These are phyloP conservation scores for Hippophae gyantsensis DNA, from an alignment of 306 rosid species.

Conservation along the genomic window DNA sequence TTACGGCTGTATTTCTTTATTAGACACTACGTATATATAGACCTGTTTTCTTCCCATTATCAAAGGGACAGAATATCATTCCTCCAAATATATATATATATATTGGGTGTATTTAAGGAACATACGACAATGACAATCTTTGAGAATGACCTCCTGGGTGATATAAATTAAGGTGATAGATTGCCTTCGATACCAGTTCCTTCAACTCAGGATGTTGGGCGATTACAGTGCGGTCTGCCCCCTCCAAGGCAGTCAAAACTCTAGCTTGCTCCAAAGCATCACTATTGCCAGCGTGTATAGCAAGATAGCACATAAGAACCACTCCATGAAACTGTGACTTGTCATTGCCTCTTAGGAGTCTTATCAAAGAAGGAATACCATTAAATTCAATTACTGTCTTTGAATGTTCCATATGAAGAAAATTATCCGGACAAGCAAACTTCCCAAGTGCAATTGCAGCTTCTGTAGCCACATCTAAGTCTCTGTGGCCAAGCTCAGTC, in stretches of 20 bases:
- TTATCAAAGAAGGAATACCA: conserved; percentile 46
- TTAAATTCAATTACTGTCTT: conserved; percentile 56
- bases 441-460: conserved; percentile 57
- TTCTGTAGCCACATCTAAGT: conserved; percentile 44
- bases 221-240: conserved; percentile 42
- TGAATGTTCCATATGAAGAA: conserved; percentile 57
- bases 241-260: conserved; percentile 55
- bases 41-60: conserved; percentile 8
- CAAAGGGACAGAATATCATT: conserved; percentile 4
- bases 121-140: conserved; percentile 21
- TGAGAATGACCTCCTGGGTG: conserved; percentile 61
- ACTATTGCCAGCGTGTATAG: conserved; percentile 57
- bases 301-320: conserved; percentile 67
- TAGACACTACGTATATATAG: too few relatives aligned
- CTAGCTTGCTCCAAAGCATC: conserved; percentile 50
- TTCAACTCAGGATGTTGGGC: conserved; percentile 40
- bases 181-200: conserved; percentile 50
- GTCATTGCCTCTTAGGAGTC: conserved; percentile 49
- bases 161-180: conserved; percentile 58
- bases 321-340: conserved; percentile 37
- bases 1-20: too few relatives aligned
- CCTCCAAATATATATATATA: conserved; percentile 15
- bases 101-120: conserved; percentile 30
- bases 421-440: conserved; percentile 60
- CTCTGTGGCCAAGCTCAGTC: conserved; percentile 38